Evolutionary conservation across 139 green algal genomes (phyloP).

Genomic region (Chlamydomonas sphaeroides): DNA sequence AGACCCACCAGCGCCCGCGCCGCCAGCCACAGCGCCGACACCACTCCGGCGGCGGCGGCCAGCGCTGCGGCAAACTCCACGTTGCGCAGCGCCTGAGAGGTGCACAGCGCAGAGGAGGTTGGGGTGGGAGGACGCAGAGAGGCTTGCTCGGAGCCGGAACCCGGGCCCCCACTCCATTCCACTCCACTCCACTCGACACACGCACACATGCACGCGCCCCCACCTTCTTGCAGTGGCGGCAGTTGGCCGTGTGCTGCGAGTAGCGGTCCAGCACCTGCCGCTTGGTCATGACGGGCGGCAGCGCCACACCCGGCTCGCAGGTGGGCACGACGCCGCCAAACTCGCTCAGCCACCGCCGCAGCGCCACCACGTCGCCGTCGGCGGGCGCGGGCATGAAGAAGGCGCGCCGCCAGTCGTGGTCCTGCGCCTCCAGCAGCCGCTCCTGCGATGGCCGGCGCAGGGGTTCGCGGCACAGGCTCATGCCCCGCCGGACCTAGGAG

Average conservation of each 20-base stretch:
- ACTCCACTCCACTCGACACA: no score
- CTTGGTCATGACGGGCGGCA: conserved; percentile 40
- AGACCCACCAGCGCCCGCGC: neutral
- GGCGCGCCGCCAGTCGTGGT: neutral
- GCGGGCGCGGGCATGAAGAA: conserved; percentile 48
- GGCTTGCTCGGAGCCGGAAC: neutral
- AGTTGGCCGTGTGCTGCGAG: conserved; percentile 41
- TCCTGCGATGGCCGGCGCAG: neutral
- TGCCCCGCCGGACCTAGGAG: no score
- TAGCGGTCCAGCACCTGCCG: conserved; percentile 38
- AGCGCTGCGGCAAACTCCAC: neutral
- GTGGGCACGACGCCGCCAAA: conserved; percentile 38
- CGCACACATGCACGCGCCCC: neutral
- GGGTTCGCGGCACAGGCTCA: neutral
- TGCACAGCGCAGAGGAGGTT: neutral
- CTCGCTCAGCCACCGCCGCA: conserved; percentile 30
- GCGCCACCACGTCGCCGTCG: conserved; percentile 19
- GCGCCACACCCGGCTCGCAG: conserved; percentile 4
- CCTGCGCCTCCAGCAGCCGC: neutral
- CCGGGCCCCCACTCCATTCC: neutral
- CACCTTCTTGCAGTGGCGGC: conserved; percentile 27
- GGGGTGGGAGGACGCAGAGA: neutral
- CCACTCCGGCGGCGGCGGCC: neutral
- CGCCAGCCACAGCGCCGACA: conserved; percentile 7
- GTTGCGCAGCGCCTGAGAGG: neutral